Evolutionary conservation across 768 basidiomycete species (phyloP).

Genomic region (Crucibulum laeve): DNA sequence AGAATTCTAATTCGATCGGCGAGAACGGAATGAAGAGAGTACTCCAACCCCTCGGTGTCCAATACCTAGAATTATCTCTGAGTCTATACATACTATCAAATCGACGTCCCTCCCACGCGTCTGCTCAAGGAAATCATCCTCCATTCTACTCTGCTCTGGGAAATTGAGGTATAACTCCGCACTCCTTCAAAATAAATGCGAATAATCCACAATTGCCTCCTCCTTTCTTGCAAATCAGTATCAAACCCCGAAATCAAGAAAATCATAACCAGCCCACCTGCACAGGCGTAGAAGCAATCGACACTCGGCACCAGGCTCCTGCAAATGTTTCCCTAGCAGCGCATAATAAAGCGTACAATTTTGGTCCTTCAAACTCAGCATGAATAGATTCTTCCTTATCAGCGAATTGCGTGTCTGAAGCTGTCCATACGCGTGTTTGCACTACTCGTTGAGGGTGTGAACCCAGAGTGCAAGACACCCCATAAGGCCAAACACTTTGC

Average conservation of each 20-base stretch:
- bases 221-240: conserved; percentile 37
- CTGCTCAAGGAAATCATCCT: conserved; percentile 69
- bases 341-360: conserved; percentile 81
- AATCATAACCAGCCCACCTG: conserved; percentile 38
- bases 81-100: conserved; percentile 79
- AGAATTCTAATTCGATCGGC: not conserved
- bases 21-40: conserved; percentile 1
- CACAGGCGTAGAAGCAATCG: conserved; percentile 82
- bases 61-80: conserved; percentile 79
- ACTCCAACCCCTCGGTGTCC: conserved; percentile 67
- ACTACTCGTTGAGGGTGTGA: conserved; percentile 74
- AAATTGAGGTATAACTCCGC: conserved; percentile 75
- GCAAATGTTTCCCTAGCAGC: conserved; percentile 52
- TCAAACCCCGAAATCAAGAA: not conserved
- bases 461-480: conserved; percentile 47
- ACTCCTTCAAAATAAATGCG: conserved; percentile 75
- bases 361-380: conserved; percentile 74
- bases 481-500: conserved; percentile 60
- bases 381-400: conserved; percentile 66
- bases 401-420: conserved; percentile 28
- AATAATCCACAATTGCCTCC: conserved; percentile 80
- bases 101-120: conserved; percentile 61
- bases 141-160: conserved; percentile 61
- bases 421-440: conserved; percentile 69
- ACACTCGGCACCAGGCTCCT: conserved; percentile 59